These are phyloP conservation scores for Helichrysum umbraculigerum DNA, from an alignment of 129 eudicot species.

Conservation along the genomic window DNA sequence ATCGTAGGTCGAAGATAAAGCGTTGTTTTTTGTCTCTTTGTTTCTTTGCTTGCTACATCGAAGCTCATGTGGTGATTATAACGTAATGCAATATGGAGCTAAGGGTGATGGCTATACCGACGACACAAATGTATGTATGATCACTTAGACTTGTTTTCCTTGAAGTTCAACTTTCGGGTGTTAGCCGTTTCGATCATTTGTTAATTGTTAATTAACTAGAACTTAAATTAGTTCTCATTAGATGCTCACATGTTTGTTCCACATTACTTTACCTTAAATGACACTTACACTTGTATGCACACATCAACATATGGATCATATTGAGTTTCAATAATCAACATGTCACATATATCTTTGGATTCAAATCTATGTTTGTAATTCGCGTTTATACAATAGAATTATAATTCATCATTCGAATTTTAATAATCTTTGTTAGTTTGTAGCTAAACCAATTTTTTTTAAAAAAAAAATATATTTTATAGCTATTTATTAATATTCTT, in stretches of 20 bases:
- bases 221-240: not conserved
- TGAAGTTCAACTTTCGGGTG: not conserved
- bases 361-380: too few species aligned
- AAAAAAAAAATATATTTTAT: too few species aligned
- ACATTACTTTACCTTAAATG: not conserved
- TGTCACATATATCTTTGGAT: not conserved
- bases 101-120: conserved; percentile 31
- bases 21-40: not conserved
- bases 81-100: conserved; percentile 39
- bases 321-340: not conserved
- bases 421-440: not conserved
- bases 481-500: too few species aligned
- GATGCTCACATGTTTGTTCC: not conserved
- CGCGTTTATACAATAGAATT: too few species aligned
- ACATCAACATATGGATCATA: too few species aligned
- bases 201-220: too few species aligned
- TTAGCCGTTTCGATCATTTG: not conserved
- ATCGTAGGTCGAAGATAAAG: not conserved
- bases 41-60: conserved; percentile 24
- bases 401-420: too few species aligned
- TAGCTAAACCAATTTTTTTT: too few species aligned
- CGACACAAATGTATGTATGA: conserved; percentile 26
- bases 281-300: not conserved
- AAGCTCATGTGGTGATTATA: conserved; percentile 5
- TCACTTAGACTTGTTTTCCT: not conserved